Evolutionary conservation across 1,284 basidiomycete genomes (phyloP), one percentile per base, ranked within the genome.

Genomic region (Ustilago esculenta): DNA sequence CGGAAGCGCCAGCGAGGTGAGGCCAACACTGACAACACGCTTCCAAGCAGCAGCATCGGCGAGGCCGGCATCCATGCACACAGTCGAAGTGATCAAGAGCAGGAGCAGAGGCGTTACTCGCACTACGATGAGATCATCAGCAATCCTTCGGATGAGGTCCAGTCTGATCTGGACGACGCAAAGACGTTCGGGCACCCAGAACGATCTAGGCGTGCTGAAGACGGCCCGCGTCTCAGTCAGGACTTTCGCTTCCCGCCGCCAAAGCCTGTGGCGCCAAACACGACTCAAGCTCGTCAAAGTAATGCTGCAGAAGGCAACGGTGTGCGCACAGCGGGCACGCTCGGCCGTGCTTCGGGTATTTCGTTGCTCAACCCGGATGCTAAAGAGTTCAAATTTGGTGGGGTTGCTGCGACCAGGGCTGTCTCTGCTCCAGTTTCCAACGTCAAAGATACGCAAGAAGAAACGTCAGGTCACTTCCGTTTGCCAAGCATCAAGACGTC

Each of bases 401-500:
- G 55, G 2, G 39, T 30, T 5, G 27, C 33, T 20, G 14, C 49
- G 0, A 42, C 18, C 5, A 20, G 55, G 8, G 35, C 48, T 14
- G 66, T 59, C 15, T 61, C 58, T 27, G 58, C 53, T n/a, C 57
- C 57, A 0, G 21, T 53, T 1, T 14, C 56, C 7, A 41, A 34
- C 36, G 32, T n/a, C n/a, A 37, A 53, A 12, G 35, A 29, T 30
- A 23, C 18, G 15, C 18, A 47, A 12, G 48, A 27, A 2, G 35
- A 14, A 2, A 5, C 34, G 42, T 15, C 36, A n/a, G 48, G 44
- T 6, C 70, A 71, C 33, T 77, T 77, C 60, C 58, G 73, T 17
- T 54, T 77, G 21, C 75, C 75, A 0, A 75, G 73, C 48, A 77
- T 75, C 48, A 63, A 65, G 30, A 75, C 58, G 3, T 75, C 75